Evolutionary conservation across 345 rosid genomes (phyloP), one percentile per base, ranked within the genome.

Genomic region (Angophora floribunda): DNA sequence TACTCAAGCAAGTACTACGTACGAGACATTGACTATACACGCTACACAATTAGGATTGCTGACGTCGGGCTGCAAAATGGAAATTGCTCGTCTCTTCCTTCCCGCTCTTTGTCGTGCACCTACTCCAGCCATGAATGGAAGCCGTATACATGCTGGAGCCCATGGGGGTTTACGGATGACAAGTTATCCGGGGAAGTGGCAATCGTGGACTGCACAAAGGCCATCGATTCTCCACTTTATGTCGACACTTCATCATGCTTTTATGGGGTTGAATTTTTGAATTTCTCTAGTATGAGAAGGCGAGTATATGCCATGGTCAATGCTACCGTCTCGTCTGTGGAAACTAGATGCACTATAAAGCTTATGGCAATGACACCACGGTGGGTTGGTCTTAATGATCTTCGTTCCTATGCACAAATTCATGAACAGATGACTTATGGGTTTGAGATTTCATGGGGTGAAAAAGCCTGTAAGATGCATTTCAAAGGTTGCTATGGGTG

Each of bases 81-180:
- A 21, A 9, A 55, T 8, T 55, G 61, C 61, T 55, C 61, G 1
- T 55, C 28, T 0, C 1, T 55, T 55, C 63, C 13, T 57, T 2
- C 0, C n/a, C n/a, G 0, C 2, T 1, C n/a, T 57, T 57, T 22
- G n/a, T 57, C 6, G n/a, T 57, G 63, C n/a, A 0, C 0, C n/a
- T 0, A 0, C 63, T 57, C 0, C 13, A 9, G 6, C n/a, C 0
- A 53, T 1, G 3, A 57, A 51, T 28, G 26, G 28, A 1, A 4
- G 11, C 13, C 0, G n/a, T 57, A 57, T 57, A n/a, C n/a, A n/a
- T n/a, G n/a, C n/a, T n/a, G n/a, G n/a, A n/a, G n/a, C n/a, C n/a
- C n/a, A n/a, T n/a, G n/a, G n/a, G n/a, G n/a, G n/a, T n/a, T n/a
- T n/a, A n/a, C n/a, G n/a, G n/a, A n/a, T n/a, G n/a, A n/a, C n/a